phyloP scores from a whole-genome alignment of 768 basidiomycete species.

The Suillus placidus region DNA sequence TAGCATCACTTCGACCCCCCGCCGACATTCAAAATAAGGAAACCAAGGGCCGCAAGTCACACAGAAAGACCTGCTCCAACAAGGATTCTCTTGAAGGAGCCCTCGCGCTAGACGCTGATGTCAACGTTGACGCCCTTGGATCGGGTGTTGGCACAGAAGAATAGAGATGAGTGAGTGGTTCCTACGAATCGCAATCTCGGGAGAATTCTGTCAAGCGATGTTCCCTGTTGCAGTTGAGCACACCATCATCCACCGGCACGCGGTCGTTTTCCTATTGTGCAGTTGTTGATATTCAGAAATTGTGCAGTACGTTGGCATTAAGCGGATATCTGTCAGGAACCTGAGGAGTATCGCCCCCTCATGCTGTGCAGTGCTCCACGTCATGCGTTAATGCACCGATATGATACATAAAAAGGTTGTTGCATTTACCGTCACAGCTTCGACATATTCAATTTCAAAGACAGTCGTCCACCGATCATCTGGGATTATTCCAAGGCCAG shows the following conservation, averaged over 20 bases:
- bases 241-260: no score
- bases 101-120: slow-evolving; percentile 13
- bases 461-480: neutral
- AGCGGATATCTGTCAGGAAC: neutral
- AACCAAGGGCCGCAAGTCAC: slow-evolving; percentile 48
- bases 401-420: neutral
- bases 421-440: neutral
- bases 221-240: neutral
- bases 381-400: neutral
- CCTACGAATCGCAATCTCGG: neutral
- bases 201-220: neutral
- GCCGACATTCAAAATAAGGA: slow-evolving; percentile 41
- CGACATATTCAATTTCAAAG: neutral
- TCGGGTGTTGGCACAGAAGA: slow-evolving; percentile 11
- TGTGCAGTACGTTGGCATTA: no score
- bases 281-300: neutral
- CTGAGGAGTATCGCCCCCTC: neutral
- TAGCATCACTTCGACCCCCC: slow-evolving; percentile 47
- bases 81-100: slow-evolving; percentile 30
- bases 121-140: slow-evolving; percentile 1
- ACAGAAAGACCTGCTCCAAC: slow-evolving; percentile 30
- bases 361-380: neutral
- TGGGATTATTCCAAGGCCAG: neutral
- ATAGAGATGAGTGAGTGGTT: slow-evolving; percentile 4
- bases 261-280: neutral